Percentiles rank a stretch among this genome's conserved stretches.
These are phyloP conservation scores for Suillus ampliporus DNA, from an alignment of 768 basidiomycete genomes.

Conservation along the genomic window DNA sequence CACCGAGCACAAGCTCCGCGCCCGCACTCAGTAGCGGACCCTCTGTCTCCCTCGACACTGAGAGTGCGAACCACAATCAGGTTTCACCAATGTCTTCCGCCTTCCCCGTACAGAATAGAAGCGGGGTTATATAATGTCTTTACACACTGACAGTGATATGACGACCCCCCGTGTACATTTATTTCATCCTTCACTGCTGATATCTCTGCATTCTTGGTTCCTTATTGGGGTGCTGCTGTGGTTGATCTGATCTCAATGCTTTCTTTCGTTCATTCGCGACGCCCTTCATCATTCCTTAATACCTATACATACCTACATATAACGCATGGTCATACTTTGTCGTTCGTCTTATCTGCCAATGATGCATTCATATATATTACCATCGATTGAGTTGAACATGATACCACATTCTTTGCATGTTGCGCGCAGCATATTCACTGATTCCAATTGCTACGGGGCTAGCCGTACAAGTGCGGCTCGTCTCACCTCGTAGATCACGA, in stretches of 20 bases:
- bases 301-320: conserved; percentile 9
- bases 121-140: conserved; percentile 21
- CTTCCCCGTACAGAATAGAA: conserved; percentile 55
- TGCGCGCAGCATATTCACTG: neutral
- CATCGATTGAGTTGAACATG: neutral
- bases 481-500: no score
- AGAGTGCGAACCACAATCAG: conserved; percentile 51
- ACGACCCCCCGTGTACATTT: conserved; percentile 25
- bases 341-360: neutral
- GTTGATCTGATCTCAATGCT: conserved; percentile 24
- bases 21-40: conserved; percentile 35
- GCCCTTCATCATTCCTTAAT: conserved; percentile 22
- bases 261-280: conserved; percentile 34
- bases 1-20: conserved; percentile 53
- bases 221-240: conserved; percentile 23
- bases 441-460: no score
- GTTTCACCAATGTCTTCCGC: conserved; percentile 85
- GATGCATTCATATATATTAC: conserved; percentile 4
- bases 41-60: conserved; percentile 37
- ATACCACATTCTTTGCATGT: no score
- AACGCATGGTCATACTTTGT: conserved; percentile 8
- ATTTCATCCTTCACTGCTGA: conserved; percentile 22
- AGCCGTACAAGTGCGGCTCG: no score
- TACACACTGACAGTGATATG: conserved; percentile 1
- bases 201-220: conserved; percentile 27